These are phyloP conservation scores for Cordyceps javanica DNA, from an alignment of 2,329 filamentous ascomycete species.

Conservation along the genomic window DNA sequence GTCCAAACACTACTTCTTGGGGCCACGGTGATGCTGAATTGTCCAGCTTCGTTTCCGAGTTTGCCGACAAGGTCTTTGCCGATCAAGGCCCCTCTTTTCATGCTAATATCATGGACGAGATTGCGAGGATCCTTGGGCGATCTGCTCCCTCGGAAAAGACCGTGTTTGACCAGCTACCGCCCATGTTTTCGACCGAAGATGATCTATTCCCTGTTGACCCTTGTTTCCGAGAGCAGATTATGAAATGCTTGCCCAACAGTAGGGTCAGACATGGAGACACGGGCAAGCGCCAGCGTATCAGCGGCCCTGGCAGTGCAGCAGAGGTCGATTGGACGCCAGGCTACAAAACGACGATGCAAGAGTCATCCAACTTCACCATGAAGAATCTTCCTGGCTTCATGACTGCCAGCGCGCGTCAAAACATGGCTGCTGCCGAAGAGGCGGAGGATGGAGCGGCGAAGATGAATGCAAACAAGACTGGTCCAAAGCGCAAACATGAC, in stretches of 20 bases:
- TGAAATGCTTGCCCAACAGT: conserved; percentile 20
- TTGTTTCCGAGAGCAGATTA: conserved; percentile 29
- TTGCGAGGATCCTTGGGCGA: conserved; percentile 66
- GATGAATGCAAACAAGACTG: conserved; percentile 20
- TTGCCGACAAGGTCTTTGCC: conserved; percentile 35
- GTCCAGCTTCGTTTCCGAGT: conserved; percentile 63
- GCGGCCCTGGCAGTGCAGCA: conserved; percentile 21
- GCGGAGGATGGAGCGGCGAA: conserved; percentile 15
- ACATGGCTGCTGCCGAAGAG: conserved; percentile 25
- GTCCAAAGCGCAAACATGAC: conserved; percentile 28
- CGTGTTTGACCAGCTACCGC: conserved; percentile 47
- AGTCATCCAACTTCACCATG: conserved; percentile 52
- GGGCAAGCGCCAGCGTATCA: conserved; percentile 25
- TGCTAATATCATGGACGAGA: conserved; percentile 52
- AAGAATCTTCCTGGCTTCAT: conserved; percentile 54
- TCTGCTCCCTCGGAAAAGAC: conserved; percentile 48
- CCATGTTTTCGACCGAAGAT: conserved; percentile 57
- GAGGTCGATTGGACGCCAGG: conserved; percentile 30
- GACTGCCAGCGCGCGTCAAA: conserved; percentile 51
- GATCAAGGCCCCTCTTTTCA: conserved; percentile 66
- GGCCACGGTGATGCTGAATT: conserved; percentile 53
- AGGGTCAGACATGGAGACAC: conserved; percentile 18
- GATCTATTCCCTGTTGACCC: conserved; percentile 62
- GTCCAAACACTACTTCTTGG: conserved; percentile 61
- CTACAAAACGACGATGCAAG: conserved; percentile 58